phyloP scores from a whole-genome alignment of 2,329 filamentous ascomycete genomes.

The Botrytis byssoidea region DNA sequence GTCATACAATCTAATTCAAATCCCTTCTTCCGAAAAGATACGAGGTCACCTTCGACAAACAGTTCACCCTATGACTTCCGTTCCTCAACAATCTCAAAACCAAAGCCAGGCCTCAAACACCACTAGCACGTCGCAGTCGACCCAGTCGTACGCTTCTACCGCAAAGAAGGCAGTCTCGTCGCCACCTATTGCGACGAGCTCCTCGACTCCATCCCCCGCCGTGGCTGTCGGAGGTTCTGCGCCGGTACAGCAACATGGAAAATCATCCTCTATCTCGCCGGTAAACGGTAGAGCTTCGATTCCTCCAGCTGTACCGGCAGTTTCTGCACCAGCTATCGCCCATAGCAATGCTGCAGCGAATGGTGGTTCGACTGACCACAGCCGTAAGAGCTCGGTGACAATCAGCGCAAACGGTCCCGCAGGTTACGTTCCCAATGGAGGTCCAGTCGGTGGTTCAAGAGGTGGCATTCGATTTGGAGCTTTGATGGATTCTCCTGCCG shows the following conservation, averaged over 20 bases:
- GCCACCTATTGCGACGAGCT: conserved; percentile 60
- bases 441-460: conserved; percentile 59
- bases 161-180: conserved; percentile 62
- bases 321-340: conserved; percentile 58
- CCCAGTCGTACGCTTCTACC: conserved; percentile 66
- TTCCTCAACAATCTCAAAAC: conserved; percentile 38
- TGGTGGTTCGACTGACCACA: conserved; percentile 69
- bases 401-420: conserved; percentile 81
- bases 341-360: conserved; percentile 66
- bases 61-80: conserved; percentile 40
- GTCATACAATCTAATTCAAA: conserved; percentile 31
- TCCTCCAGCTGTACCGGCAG: conserved; percentile 63
- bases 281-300: conserved; percentile 81
- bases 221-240: conserved; percentile 56
- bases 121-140: conserved; percentile 52
- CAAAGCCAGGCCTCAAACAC: conserved; percentile 53
- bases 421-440: conserved; percentile 75
- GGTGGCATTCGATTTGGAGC: conserved; percentile 79
- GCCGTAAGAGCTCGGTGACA: conserved; percentile 84
- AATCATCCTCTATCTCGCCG: conserved; percentile 67
- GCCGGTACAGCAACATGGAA: conserved; percentile 57
- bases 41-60: conserved; percentile 27
- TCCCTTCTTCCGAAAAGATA: conserved; percentile 20
- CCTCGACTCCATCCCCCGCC: conserved; percentile 52
- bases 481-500: conserved; percentile 64